phyloP scores from a whole-genome alignment of 331 rosid species.

The Stylosanthes scabra region DNA sequence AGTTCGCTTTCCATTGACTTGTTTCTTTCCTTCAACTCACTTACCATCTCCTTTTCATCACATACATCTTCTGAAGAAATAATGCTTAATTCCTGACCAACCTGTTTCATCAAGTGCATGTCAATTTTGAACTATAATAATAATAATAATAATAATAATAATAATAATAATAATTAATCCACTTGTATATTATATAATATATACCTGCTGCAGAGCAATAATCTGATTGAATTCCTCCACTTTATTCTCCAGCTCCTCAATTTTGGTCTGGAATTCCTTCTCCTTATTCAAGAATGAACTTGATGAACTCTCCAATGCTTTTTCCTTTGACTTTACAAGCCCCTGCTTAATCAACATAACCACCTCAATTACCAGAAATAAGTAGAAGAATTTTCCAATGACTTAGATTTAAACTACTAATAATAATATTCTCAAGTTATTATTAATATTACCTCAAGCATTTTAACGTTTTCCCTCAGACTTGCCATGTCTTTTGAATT shows the following conservation, averaged over 20 bases:
- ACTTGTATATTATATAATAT: not conserved
- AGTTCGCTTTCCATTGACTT: conserved; percentile 82
- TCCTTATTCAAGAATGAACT: conserved; percentile 70
- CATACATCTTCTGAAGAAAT: conserved; percentile 36
- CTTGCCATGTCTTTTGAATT: conserved; percentile 64
- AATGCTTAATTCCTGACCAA: conserved; percentile 40
- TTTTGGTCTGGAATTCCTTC: conserved; percentile 72
- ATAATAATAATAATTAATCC: not conserved
- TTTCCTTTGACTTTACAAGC: conserved; percentile 68
- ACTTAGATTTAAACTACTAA: no score
- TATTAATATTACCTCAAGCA: conserved; percentile 98
- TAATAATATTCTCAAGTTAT: not conserved
- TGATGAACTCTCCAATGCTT: conserved; percentile 64
- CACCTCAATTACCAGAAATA: no score
- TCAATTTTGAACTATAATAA: conserved; percentile 2
- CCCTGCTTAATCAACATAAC: conserved; percentile 49
- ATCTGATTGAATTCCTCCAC: conserved; percentile 63
- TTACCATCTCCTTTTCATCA: conserved; percentile 43
- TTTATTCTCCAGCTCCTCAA: conserved; percentile 69
- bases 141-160: no score
- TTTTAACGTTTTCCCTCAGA: conserved; percentile 76
- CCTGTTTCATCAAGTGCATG: conserved; percentile 47
- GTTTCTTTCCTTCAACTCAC: conserved; percentile 77
- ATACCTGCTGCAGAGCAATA: conserved; percentile 63
- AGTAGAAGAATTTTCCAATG: no score